Percentiles rank a stretch among this genome's conserved stretches.
These are phyloP conservation scores for Sporothrix curviconia DNA, from an alignment of 2,329 filamentous ascomycete genomes.

Conservation along the genomic window DNA sequence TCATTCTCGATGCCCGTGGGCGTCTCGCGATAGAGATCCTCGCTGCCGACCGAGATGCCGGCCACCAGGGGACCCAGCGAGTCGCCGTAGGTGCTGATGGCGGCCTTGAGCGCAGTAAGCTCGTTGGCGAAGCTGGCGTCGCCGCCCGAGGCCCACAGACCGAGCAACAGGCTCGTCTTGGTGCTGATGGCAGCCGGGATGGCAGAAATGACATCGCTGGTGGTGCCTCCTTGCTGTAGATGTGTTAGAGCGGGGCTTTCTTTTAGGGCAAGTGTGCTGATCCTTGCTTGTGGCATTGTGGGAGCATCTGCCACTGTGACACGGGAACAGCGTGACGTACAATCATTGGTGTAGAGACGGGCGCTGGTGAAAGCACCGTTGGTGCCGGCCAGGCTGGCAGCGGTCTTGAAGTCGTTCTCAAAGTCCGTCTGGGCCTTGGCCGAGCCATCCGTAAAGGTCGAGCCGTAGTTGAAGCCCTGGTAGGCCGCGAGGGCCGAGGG, in stretches of 20 bases:
- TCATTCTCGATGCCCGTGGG: conserved; percentile 59
- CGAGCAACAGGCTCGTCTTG: conserved; percentile 71
- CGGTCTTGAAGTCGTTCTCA: conserved; percentile 61
- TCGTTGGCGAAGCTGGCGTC: conserved; percentile 62
- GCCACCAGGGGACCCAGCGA: conserved; percentile 61
- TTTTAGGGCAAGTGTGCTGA: no score
- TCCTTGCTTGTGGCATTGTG: no score
- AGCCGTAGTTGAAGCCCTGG: conserved; percentile 67
- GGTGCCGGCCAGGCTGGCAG: conserved; percentile 57
- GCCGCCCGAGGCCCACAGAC: conserved; percentile 73
- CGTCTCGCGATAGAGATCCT: conserved; percentile 79
- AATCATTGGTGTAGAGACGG: conserved; percentile 66
- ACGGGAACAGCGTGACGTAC: conserved; percentile 31
- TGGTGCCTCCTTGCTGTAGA: conserved; percentile 52
- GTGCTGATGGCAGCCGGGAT: conserved; percentile 79
- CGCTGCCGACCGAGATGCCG: conserved; percentile 79
- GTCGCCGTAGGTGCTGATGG: conserved; percentile 62
- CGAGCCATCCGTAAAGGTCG: conserved; percentile 52
- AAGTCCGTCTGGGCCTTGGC: conserved; percentile 59
- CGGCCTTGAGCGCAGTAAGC: conserved; percentile 61
- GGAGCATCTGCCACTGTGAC: no score
- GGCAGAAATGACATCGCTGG: conserved; percentile 59
- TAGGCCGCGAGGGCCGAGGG: conserved; percentile 29
- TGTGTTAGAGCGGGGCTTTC: no score
- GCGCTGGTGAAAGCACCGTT: conserved; percentile 57